Percentiles rank a stretch among this genome's conserved stretches.
phyloP scores from a whole-genome alignment of 352 stramenopile species.

The Phytophthora cryptogea region DNA sequence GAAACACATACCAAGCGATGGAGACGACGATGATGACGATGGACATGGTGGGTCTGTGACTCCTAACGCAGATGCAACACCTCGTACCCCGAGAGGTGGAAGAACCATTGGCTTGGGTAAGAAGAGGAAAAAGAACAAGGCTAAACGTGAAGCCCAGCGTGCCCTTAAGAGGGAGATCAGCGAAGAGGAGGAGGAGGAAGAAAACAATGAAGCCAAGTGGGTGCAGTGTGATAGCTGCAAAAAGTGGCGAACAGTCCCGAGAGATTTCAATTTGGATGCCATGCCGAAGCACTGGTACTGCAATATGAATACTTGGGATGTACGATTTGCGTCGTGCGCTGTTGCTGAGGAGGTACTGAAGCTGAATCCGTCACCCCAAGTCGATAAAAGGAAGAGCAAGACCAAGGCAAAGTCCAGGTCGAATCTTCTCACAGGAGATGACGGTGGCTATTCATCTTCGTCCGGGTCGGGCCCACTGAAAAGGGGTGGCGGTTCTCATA shows the following conservation, averaged over 20 bases:
- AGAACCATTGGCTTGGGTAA: constrained; percentile 32
- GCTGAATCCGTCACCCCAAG: constrained; percentile 27
- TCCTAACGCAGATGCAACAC: constrained; percentile 24
- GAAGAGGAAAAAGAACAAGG: constrained; percentile 73
- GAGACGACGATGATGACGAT: constrained; percentile 62
- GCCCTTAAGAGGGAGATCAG: constrained; percentile 27
- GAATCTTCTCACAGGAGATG: constrained; percentile 25
- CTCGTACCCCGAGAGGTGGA: constrained; percentile 17
- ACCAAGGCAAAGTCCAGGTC: constrained; percentile 42
- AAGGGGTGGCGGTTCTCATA: constrained; percentile 26
- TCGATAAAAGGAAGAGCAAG: constrained; percentile 35
- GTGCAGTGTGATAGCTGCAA: constrained; percentile 96
- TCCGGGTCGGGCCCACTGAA: constrained; percentile 36
- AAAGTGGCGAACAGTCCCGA: constrained; percentile 95
- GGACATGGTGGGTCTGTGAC: constrained; percentile 24
- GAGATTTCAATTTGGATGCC: constrained; percentile 82
- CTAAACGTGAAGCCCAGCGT: constrained; percentile 30
- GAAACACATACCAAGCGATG: constrained; percentile 41
- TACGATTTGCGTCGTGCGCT: constrained; percentile 82
- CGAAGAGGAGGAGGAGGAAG: constrained; percentile 34
- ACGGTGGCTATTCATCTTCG: constrained; percentile 43
- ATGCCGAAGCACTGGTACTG: constrained; percentile 97
- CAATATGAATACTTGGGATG: constrained; percentile 94
- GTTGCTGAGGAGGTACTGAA: constrained; percentile 90
- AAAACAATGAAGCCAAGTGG: constrained; percentile 87